phyloP scores from a whole-genome alignment of 2,329 filamentous ascomycete species.

The Phyllosticta capitalensis region DNA sequence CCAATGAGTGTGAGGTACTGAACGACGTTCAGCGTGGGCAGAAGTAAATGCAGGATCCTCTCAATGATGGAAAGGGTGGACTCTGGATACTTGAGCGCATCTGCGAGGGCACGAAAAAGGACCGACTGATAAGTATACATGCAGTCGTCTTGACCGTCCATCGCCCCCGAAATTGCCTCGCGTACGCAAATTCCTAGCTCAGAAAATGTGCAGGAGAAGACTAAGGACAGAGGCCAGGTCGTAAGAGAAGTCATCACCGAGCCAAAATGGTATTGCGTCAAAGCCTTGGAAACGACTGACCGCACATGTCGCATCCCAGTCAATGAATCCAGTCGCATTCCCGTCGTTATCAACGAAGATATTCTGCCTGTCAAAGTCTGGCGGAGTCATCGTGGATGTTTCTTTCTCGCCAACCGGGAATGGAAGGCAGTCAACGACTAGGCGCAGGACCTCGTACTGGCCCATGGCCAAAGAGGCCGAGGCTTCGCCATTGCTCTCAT shows the following conservation, averaged over 20 bases:
- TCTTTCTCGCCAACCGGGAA: no score
- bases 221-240: background rate
- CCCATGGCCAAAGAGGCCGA: no score
- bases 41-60: background rate
- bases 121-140: background rate
- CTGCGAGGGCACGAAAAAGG: background rate
- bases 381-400: no score
- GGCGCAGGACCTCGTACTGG: no score
- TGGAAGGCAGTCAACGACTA: no score
- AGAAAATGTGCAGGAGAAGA: background rate
- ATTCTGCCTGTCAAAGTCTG: constrained; percentile 10
- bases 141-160: background rate
- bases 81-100: background rate
- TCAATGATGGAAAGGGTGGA: background rate
- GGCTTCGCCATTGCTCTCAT: no score
- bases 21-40: background rate
- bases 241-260: background rate
- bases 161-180: background rate
- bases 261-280: background rate
- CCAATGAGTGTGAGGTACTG: background rate
- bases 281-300: background rate
- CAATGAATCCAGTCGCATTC: constrained; percentile 6
- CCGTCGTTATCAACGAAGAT: constrained; percentile 7
- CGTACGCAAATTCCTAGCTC: background rate
- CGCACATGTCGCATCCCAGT: constrained; percentile 8